phyloP scores from a whole-genome alignment of 2,329 filamentous ascomycete genomes.

The Neonectria magnoliae region DNA sequence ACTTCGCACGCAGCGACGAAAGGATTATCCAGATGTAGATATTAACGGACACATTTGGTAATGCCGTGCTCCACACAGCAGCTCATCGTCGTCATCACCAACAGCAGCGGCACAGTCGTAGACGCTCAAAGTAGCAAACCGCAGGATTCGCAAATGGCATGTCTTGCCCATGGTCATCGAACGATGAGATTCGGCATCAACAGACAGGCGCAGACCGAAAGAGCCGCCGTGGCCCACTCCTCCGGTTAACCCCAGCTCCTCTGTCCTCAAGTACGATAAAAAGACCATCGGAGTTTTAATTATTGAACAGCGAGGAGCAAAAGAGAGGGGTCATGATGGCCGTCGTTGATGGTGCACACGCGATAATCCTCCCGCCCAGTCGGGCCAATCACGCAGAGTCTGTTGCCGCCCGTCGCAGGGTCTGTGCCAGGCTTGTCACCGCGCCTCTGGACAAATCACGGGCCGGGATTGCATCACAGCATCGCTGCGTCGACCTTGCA shows the following conservation, averaged over 20 bases:
- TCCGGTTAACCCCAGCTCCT: background rate
- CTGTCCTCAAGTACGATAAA: background rate
- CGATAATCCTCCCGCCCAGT: background rate
- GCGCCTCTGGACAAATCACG: conserved; percentile 38
- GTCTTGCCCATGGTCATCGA: conserved; percentile 17
- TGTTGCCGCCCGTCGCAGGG: conserved; percentile 40
- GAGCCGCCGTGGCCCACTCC: conserved; percentile 2
- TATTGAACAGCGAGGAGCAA: background rate
- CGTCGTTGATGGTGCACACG: conserved; percentile 4
- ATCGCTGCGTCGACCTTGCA: conserved; percentile 29
- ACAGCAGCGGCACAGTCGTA: background rate
- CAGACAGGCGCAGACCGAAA: background rate
- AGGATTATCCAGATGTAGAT: background rate
- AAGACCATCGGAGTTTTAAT: background rate
- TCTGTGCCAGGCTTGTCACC: conserved; percentile 27
- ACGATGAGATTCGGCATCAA: conserved; percentile 12
- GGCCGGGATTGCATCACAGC: conserved; percentile 26
- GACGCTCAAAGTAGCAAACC: conserved; percentile 16
- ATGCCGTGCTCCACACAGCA: background rate
- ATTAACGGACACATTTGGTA: too few relatives aligned
- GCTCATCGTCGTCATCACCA: background rate
- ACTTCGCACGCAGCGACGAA: background rate
- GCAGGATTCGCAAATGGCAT: conserved; percentile 14
- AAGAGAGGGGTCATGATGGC: background rate
- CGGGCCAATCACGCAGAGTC: conserved; percentile 32